phyloP scores from a whole-genome alignment of 2,329 filamentous ascomycete genomes.

The Venturia pyrina region DNA sequence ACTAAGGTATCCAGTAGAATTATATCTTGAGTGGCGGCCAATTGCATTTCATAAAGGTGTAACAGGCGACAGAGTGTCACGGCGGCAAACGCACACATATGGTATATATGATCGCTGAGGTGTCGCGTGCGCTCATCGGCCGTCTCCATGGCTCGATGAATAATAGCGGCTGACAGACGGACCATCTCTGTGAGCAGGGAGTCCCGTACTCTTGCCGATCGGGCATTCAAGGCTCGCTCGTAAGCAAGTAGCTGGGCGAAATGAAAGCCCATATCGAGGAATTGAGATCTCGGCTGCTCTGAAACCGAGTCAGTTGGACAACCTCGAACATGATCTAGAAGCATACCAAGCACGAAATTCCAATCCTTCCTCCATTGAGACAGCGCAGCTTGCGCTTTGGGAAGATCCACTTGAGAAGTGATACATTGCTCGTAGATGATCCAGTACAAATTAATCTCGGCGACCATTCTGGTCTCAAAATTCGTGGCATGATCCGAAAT shows the following conservation, averaged over 20 bases:
- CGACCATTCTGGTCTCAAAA: slow-evolving; percentile 37
- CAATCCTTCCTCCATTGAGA: slow-evolving; percentile 31
- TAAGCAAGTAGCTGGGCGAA: slow-evolving; percentile 36
- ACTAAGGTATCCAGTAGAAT: slow-evolving; percentile 26
- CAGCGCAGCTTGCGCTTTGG: slow-evolving; percentile 25
- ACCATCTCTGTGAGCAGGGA: slow-evolving; percentile 33
- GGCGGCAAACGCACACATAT: slow-evolving; percentile 37
- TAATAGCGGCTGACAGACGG: slow-evolving; percentile 29
- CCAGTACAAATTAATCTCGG: slow-evolving; percentile 37
- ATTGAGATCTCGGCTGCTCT: slow-evolving; percentile 36
- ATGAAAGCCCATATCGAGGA: slow-evolving; percentile 37
- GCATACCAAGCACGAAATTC: slow-evolving; percentile 29
- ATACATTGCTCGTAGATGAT: slow-evolving; percentile 32
- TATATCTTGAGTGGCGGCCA: slow-evolving; percentile 23
- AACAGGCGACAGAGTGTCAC: slow-evolving; percentile 30
- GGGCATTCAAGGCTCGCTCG: slow-evolving; percentile 29
- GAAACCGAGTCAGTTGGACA: not conserved
- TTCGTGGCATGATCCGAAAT: slow-evolving; percentile 31
- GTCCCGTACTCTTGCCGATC: slow-evolving; percentile 24
- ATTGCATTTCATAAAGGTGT: slow-evolving; percentile 27
- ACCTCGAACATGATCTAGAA: not conserved
- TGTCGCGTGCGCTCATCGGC: slow-evolving; percentile 35
- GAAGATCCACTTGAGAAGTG: slow-evolving; percentile 22
- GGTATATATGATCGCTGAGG: slow-evolving; percentile 38
- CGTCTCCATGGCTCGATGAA: slow-evolving; percentile 34